Evolutionary conservation across 106 monocot genomes (phyloP), one percentile per base, ranked within the genome.

Genomic region (Dendrobium catenatum): DNA sequence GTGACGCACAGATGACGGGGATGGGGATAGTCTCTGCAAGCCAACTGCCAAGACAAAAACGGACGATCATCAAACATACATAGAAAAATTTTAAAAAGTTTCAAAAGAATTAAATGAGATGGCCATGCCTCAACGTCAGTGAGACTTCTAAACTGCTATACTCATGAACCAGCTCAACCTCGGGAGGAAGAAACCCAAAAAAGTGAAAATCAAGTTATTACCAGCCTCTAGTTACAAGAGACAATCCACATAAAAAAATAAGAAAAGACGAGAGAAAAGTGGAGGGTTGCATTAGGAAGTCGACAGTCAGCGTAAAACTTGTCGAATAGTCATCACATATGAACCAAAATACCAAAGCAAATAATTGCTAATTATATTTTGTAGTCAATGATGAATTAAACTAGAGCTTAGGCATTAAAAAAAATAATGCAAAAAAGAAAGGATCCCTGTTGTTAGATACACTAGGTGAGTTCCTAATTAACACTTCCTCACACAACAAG

Each of bases 1-100:
- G 59, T 89, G 13, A 86, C 88, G 76, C 95, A 95, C 42, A 86
- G 73, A 88, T 93, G 86, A 5, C 95, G 86, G 26, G 93, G 79
- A 80, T 93, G 95, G 47, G 91, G 91, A 78, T 84, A 95, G 64
- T 95, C 95, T 70, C 95, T 89, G 83, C 95, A 95, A 76, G 94
- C 91, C 56, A 94, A 61, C 94, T 94, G 91, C 56, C 61, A 84
- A 79, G 55, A 75, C 18, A 64, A 64, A 64, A 15, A 20, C 17
- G 15, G 20, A 22, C 22, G 64, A 64, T 26, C 24, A 22, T 4
- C 13, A 24, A 43, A 61, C 8, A 80, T 10, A 6, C 41, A 74
- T 74, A 9, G 19, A 37, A 37, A 37, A 37, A 3, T 37, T 37
- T 37, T 8, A 22, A 64, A 64, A 22, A 64, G 8, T 6, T 64